These are phyloP conservation scores for Fusarium camptoceras DNA, from an alignment of 2,329 filamentous ascomycete genomes.

Conservation along the genomic window DNA sequence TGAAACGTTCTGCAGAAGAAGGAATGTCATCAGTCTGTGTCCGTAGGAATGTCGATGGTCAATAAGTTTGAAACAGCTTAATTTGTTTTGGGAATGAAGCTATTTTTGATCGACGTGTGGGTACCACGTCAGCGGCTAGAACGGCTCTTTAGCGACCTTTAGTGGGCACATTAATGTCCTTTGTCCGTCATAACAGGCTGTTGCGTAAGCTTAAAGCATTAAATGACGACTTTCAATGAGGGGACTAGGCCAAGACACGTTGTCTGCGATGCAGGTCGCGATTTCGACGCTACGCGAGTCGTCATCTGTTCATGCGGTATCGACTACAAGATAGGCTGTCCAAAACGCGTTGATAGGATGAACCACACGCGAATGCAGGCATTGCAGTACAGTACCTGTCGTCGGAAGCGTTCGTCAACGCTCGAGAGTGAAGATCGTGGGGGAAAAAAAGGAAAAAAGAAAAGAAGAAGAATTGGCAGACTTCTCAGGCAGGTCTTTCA, in stretches of 20 bases:
- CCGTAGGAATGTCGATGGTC: background rate
- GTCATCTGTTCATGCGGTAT: background rate
- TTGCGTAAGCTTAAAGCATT: background rate
- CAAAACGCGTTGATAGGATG: background rate
- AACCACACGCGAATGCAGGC: background rate
- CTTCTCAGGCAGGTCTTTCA: background rate
- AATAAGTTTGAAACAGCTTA: background rate
- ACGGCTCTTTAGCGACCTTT: background rate
- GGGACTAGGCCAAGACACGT: background rate
- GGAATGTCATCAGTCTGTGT: background rate
- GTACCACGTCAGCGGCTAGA: background rate
- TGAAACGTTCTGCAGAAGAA: background rate
- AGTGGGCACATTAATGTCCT: background rate
- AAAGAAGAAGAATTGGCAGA: too few species aligned
- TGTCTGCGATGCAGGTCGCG: background rate
- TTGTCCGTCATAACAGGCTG: background rate
- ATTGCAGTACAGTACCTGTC: too few species aligned
- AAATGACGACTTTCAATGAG: background rate
- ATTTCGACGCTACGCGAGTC: background rate
- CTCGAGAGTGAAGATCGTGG: background rate
- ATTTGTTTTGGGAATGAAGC: background rate
- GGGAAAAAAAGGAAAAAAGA: too few species aligned
- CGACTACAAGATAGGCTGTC: background rate
- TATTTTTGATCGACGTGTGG: constrained; percentile 1
- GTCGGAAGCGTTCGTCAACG: background rate